Evolutionary conservation across 2,329 filamentous ascomycete species (phyloP).

Genomic region (Blumeria hordei): DNA sequence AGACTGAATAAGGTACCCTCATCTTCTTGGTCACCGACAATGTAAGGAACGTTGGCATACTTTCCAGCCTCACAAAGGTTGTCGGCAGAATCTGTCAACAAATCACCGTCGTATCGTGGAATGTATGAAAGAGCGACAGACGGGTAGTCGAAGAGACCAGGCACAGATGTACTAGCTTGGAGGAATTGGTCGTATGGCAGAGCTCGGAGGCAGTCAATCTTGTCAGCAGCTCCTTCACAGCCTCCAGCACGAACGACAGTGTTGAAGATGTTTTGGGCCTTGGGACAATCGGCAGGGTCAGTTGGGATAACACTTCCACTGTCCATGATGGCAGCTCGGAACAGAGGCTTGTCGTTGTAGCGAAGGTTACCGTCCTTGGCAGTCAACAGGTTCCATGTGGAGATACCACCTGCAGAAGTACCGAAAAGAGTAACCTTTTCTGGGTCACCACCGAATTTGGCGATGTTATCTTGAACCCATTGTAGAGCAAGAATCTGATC

Average conservation of each 20-base stretch:
- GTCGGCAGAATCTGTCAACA: conserved; percentile 39
- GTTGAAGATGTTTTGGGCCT: conserved; percentile 42
- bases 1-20: conserved; percentile 55
- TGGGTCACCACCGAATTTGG: conserved; percentile 42
- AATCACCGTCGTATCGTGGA: conserved; percentile 44
- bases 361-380: conserved; percentile 47
- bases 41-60: conserved; percentile 35
- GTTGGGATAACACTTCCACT: conserved; percentile 39
- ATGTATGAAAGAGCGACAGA: conserved; percentile 50
- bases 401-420: conserved; percentile 38
- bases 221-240: conserved; percentile 31
- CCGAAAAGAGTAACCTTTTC: conserved; percentile 21
- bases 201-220: conserved; percentile 39
- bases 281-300: conserved; percentile 36
- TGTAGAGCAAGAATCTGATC: conserved; percentile 50
- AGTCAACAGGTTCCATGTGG: conserved; percentile 51
- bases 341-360: conserved; percentile 52
- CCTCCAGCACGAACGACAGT: conserved; percentile 33
- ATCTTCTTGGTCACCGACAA: conserved; percentile 56
- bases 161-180: conserved; percentile 43
- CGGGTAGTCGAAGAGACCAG: conserved; percentile 39
- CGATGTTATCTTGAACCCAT: conserved; percentile 60
- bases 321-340: conserved; percentile 59
- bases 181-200: conserved; percentile 35
- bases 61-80: conserved; percentile 25